Evolutionary conservation across 1,284 basidiomycete species (phyloP), one percentile per base, ranked within the genome.

Genomic region (Fomitopsis betulina): DNA sequence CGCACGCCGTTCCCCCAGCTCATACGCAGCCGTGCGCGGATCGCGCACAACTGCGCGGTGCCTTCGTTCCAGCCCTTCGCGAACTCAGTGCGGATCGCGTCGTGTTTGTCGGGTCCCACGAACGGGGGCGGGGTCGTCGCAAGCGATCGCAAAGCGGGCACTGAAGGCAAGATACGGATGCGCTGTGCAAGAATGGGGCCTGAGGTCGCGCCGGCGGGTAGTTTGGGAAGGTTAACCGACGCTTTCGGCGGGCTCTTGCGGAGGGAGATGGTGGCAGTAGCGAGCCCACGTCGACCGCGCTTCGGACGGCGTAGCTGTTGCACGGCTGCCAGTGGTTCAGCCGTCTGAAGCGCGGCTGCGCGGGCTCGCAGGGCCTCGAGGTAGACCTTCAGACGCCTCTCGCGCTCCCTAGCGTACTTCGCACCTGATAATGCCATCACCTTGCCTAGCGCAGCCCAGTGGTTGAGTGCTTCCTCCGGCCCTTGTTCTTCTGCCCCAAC

Each of bases 11-110:
- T 80, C 50, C 65, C 69, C 65, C 77, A 79, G 30, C 79, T 84
- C 56, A 74, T 72, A 55, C 74, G 71, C 53, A 83, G 59, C 51
- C 82, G 72, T 8, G 65, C 63, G 37, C 79, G 75, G 12, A 75
- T 75, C 6, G 75, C 73, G 21, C 67, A 67, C 25, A 86, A 72
- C 52, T 77, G 76, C 23, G 70, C 67, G 53, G 86, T 66, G 9
- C 85, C 86, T 59, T 82, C 78, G 2, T 69, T 69, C 86, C 86
- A 89, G 9, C 86, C 87, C 35, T 70, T 73, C 66, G 77, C 76
- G 63, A 88, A 90, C 61, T 81, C 78, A 5, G 67, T 67, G 15
- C 76, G 73, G 56, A 84, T 69, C 17, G 62, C 65, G 9, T 64
- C 67, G 47, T 78, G 75, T 45, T 66, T 73, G 12, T 74, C 71